phyloP scores from a whole-genome alignment of 805 yeast genomes.

The Metschnikowia koreensis region DNA sequence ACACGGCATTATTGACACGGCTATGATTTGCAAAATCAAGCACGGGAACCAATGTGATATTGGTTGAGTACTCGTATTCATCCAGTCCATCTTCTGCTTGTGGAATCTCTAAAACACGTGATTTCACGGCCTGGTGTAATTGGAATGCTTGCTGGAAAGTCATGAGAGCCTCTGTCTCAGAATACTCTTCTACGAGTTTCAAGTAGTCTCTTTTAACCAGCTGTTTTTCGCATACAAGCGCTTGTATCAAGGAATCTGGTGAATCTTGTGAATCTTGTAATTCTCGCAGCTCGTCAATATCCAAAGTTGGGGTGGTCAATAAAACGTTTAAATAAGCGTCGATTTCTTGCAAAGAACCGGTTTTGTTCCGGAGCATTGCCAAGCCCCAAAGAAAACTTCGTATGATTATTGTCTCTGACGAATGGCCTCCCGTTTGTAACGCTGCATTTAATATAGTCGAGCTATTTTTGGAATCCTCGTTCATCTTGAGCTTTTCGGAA shows the following conservation, averaged over 20 bases:
- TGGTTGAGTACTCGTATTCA: conserved; percentile 44
- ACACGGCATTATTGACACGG: conserved; percentile 42
- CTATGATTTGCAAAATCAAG: conserved; percentile 69
- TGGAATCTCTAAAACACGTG: conserved; percentile 68
- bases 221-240: conserved; percentile 6
- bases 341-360: background rate
- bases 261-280: too few relatives aligned
- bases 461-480: conserved; percentile 3
- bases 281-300: conserved; percentile 3
- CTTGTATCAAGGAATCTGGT: conserved; percentile 8
- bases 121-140: conserved; percentile 48
- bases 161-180: conserved; percentile 10
- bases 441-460: conserved; percentile 7
- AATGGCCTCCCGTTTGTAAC: conserved; percentile 5
- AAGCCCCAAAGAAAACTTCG: conserved; percentile 18
- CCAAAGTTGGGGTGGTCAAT: conserved; percentile 9
- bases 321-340: conserved; percentile 14
- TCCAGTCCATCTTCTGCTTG: conserved; percentile 19
- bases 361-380: background rate
- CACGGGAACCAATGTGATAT: conserved; percentile 61
- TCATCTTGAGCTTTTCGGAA: conserved; percentile 2
- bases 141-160: conserved; percentile 26
- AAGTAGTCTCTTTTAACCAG: conserved; percentile 3
- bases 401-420: conserved; percentile 16
- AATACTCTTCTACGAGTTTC: background rate